Evolutionary conservation across 805 yeast species (phyloP), one percentile per base, ranked within the genome.

Genomic region (Blastobotrys parvus): DNA sequence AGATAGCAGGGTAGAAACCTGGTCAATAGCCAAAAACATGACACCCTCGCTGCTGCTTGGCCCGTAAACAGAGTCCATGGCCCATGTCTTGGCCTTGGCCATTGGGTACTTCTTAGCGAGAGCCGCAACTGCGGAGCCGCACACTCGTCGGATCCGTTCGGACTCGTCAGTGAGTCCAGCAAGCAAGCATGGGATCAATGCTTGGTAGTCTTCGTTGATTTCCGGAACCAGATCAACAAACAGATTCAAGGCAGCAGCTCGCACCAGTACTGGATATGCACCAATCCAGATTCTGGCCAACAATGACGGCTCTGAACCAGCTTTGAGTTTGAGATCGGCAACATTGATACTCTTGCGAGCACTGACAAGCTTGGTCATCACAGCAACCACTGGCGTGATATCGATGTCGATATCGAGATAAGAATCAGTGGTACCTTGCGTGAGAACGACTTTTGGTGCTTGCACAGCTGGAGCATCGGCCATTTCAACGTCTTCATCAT

Each of bases 21-120:
- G 95, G 37, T 74, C 74, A 30, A 87, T 82, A 18, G 80, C 64
- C 5, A 68, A 54, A 65, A 67, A 65, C 20, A 85, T 68, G 42
- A 80, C 65, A 20, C 82, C 60, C 15, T 68, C 63, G 10, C 64
- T 54, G 2, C 74, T 67, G 10, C 67, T 53, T 2, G 55, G 56
- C 10, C 82, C 87, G 56, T 82, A 89, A 13, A 87, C 67, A 15
- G 52, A 41, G 29, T 62, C 61, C 10, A 54, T 23, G 1, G 58
- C 68, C 64, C 64, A 63, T 5, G 57, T 48, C 47, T 51, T 37
- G 16, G 51, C 25, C 25, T 41, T 35, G 42, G 51, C 52, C 36
- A 52, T 27, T 7, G 47, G 43, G 17, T 62, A 49, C 4, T 57
- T 54, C 16, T 45, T 36, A 11, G 45, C 30, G 2, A 66, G 49